Conservation (phyloP, 306 rosid genomes). For the Medicago arabica region DNA sequence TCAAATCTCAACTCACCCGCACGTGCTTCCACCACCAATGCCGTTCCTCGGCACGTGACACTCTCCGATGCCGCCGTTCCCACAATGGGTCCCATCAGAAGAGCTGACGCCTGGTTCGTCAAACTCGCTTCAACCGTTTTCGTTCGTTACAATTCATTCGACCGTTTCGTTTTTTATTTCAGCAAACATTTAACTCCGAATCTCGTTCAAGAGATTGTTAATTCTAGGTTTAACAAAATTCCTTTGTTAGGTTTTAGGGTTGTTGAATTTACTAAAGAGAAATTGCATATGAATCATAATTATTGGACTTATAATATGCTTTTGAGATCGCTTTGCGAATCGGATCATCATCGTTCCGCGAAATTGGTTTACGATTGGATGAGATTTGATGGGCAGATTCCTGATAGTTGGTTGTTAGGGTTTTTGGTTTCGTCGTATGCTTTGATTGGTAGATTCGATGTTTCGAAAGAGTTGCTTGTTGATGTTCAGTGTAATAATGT, state of each 20-base stretch:
- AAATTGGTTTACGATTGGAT: slow-evolving; percentile 74
- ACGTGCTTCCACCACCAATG: slow-evolving; percentile 29
- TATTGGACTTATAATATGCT: slow-evolving; percentile 64
- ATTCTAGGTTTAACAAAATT: slow-evolving; percentile 46
- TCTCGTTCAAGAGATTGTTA: slow-evolving; percentile 65
- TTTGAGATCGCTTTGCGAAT: slow-evolving; percentile 69
- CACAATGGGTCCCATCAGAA: slow-evolving; percentile 46
- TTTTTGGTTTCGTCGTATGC: slow-evolving; percentile 68
- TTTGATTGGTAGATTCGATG: slow-evolving; percentile 53
- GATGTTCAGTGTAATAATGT: slow-evolving; percentile 53
- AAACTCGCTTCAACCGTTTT: slow-evolving; percentile 71
- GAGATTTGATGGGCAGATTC: slow-evolving; percentile 67
- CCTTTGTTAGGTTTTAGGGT: slow-evolving; percentile 62
- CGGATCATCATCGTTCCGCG: slow-evolving; percentile 63
- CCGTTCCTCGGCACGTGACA: slow-evolving; percentile 62
- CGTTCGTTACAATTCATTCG: slow-evolving; percentile 57
- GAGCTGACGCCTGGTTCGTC: slow-evolving; percentile 75
- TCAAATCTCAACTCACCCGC: slow-evolving; percentile 4
- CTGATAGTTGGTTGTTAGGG: slow-evolving; percentile 56
- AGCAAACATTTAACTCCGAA: slow-evolving; percentile 62
- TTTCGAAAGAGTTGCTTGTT: slow-evolving; percentile 59
- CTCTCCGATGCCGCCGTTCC: slow-evolving; percentile 6
- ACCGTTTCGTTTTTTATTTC: slow-evolving; percentile 57
- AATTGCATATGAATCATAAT: slow-evolving; percentile 53
- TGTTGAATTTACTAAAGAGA: slow-evolving; percentile 65